Evolutionary conservation across 805 yeast species (phyloP).

Genomic region (Priceomyces melissophilus): DNA sequence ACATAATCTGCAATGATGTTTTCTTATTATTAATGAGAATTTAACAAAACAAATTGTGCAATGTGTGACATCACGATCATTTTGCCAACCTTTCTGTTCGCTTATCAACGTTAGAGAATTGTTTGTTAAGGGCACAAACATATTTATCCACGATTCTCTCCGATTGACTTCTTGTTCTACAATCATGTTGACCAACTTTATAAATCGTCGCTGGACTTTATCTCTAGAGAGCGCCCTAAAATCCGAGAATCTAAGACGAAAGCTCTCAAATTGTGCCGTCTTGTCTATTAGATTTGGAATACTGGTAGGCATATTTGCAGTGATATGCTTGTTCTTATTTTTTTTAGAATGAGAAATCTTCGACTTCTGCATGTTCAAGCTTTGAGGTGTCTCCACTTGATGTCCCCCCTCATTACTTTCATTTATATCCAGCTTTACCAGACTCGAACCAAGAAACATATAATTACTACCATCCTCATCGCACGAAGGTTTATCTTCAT

Average conservation of each 20-base stretch:
- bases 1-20: constrained; percentile 91
- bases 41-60: constrained; percentile 63
- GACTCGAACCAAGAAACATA: no score
- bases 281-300: constrained; percentile 23
- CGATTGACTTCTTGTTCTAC: constrained; percentile 12
- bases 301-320: constrained; percentile 28
- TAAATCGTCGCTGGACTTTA: constrained; percentile 58
- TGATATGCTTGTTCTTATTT: constrained; percentile 36
- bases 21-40: constrained; percentile 60
- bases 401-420: no score
- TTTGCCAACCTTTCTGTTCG: constrained; percentile 62
- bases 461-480: no score
- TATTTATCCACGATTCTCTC: constrained; percentile 1
- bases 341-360: constrained; percentile 17
- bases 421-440: no score
- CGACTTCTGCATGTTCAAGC: no score
- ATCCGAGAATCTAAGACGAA: constrained; percentile 31
- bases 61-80: constrained; percentile 33
- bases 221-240: constrained; percentile 50
- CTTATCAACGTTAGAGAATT: constrained; percentile 22
- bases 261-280: neutral
- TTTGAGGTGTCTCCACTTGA: no score
- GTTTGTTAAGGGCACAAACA: neutral
- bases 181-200: constrained; percentile 39
- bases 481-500: no score